Percentiles rank a stretch among this genome's conserved stretches.
Conservation (phyloP, 768 basidiomycete genomes). For the Panaeolus cyanescens region DNA sequence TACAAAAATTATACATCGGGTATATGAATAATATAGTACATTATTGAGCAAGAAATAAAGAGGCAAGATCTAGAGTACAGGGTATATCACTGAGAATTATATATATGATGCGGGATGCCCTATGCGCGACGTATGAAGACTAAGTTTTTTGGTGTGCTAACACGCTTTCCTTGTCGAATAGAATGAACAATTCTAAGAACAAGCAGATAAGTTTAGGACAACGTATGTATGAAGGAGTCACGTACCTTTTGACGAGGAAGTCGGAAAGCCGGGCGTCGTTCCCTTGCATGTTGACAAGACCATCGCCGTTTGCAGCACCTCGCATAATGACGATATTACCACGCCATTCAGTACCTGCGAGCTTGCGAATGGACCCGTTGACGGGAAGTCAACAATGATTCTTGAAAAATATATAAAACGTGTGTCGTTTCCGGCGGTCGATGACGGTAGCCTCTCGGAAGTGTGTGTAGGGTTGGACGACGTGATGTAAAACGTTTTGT, state of each 20-base stretch:
- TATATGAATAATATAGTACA: neutral
- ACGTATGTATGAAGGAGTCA: neutral
- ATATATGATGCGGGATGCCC: neutral
- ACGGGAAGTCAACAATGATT: slow-evolving; percentile 4
- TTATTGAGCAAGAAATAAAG: no score
- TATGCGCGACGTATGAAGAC: neutral
- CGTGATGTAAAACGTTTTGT: neutral
- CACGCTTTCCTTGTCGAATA: neutral
- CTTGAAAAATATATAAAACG: slow-evolving; percentile 6
- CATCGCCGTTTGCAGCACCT: neutral
- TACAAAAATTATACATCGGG: neutral
- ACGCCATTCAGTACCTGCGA: neutral
- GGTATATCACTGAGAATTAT: neutral
- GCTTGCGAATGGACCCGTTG: neutral
- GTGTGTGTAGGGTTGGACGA: neutral
- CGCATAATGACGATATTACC: slow-evolving; percentile 3
- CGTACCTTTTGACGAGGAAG: neutral
- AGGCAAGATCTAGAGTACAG: neutral
- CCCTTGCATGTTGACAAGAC: slow-evolving; percentile 4
- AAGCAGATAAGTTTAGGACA: neutral
- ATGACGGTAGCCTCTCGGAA: neutral
- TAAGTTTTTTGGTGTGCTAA: neutral
- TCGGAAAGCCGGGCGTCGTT: neutral
- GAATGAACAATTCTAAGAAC: neutral
- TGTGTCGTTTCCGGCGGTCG: neutral